Conservation (phyloP, 129 eudicot genomes). For the Arctium minus region DNA sequence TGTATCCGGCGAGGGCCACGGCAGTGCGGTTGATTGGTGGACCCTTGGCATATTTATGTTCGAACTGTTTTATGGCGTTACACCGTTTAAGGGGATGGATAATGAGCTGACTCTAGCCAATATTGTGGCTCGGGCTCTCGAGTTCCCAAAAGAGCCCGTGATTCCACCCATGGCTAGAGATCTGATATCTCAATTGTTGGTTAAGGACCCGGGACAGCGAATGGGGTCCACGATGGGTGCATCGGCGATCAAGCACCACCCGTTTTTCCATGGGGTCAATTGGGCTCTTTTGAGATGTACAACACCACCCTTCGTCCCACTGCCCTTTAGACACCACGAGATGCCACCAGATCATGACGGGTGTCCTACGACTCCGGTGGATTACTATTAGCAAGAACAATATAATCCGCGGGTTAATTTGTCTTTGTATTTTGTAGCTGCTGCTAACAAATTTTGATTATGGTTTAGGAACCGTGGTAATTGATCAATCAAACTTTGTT, state of each 20-base stretch:
- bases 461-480: not conserved
- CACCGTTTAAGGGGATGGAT: slow-evolving; percentile 83
- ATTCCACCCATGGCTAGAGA: slow-evolving; percentile 66
- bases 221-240: slow-evolving; percentile 92
- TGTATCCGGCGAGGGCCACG: slow-evolving; percentile 91
- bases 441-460: not conserved
- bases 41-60: slow-evolving; percentile 77
- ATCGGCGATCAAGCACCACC: slow-evolving; percentile 72
- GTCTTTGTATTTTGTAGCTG: not conserved
- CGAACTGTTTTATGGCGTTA: slow-evolving; percentile 81
- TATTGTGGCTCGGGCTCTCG: slow-evolving; percentile 92
- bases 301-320: slow-evolving; percentile 71
- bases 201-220: slow-evolving; percentile 70
- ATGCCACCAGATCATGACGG: slow-evolving; percentile 47
- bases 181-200: slow-evolving; percentile 61
- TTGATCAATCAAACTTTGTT: slow-evolving; percentile 10
- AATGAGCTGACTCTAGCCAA: slow-evolving; percentile 80
- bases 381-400: slow-evolving; percentile 47
- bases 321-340: slow-evolving; percentile 48
- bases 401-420: slow-evolving; percentile 4
- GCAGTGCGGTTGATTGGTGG: slow-evolving; percentile 99
- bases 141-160: slow-evolving; percentile 78
- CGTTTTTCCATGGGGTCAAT: slow-evolving; percentile 76
- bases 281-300: slow-evolving; percentile 89
- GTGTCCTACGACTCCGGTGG: slow-evolving; percentile 64